These are phyloP conservation scores for Mortierella sp. DNA, from an alignment of 371 early-diverging fungal genomes.

Conservation along the genomic window DNA sequence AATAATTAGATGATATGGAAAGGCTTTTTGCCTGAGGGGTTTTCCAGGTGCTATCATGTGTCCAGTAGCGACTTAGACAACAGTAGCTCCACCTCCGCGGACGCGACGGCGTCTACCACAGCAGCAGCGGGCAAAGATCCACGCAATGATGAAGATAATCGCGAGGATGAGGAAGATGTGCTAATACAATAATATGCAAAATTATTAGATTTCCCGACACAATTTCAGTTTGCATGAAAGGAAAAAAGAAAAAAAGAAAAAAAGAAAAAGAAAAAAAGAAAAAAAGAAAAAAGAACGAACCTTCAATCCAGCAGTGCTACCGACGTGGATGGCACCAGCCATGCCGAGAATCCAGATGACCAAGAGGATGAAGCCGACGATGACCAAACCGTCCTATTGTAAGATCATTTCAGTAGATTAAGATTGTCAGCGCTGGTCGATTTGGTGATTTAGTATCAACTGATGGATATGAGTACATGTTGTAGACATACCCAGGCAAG, in stretches of 20 bases:
- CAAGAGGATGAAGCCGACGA: conserved; percentile 46
- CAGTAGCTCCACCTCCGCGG: conserved; percentile 10
- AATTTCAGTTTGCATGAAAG: no score
- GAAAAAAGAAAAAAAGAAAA: no score
- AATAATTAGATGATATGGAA: no score
- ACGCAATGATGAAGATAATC: conserved; percentile 34
- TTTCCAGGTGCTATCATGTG: no score
- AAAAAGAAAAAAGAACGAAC: neutral
- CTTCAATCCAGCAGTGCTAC: conserved; percentile 28
- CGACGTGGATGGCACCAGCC: conserved; percentile 21
- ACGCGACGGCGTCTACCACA: conserved; percentile 23
- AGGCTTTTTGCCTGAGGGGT: no score
- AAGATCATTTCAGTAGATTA: neutral
- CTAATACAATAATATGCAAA: neutral
- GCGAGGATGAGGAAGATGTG: conserved; percentile 48
- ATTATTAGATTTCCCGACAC: neutral
- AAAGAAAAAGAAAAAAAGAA: no score
- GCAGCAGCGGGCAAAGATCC: conserved; percentile 46
- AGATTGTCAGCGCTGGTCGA: neutral
- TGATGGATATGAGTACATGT: neutral
- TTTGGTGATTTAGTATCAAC: neutral
- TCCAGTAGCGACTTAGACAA: conserved; percentile 17
- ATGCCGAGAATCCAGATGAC: conserved; percentile 39
- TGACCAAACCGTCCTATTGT: conserved; percentile 39
- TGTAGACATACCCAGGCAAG: conserved; percentile 35